Base-by-base conservation (phyloP, 1,284 basidiomycete species). In the Schizophyllum amplum region DNA sequence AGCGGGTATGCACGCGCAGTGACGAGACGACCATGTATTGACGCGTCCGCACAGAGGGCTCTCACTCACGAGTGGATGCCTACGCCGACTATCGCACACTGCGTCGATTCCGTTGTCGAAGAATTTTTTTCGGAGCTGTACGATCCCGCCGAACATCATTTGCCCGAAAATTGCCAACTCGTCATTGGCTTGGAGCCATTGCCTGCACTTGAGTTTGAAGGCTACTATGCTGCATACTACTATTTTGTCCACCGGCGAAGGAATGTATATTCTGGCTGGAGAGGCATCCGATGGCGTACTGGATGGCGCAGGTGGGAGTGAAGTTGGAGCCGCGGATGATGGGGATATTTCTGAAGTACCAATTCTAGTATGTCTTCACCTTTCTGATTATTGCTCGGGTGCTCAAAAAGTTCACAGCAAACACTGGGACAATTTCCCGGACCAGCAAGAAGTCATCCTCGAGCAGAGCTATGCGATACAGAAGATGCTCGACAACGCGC, bases 181-280 rank as follows among this genome's bases (percentile, higher is more conserved):
- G 27, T 33, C 6, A 33, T 33, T 33, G 27, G 27, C 5, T 5
- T 33, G 5, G 27, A 33, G 13, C 6, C 27, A 13, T 33, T 33
- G 27, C 5, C 5, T 33, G n/a, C n/a, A n/a, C 27, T 33, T 13
- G 27, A 33, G 6, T 13, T 33, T 33, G 6, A 5, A 6, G 27
- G 5, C 27, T 13, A 5, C 5, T 33, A 33, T 33, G 27, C 27
- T 27, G 66, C 64, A 15, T 68, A 68, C 58, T 69, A 70, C 52
- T 66, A 65, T 53, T 63, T 60, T 1, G 50, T 58, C 47, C 59
- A 60, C 27, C 53, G 27, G 27, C 57, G 17, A 62, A 55, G 20
- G 61, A 57, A 17, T 55, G 47, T 23, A 47, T 69, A 21, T 69
- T 66, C 50, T 70, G 68, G 68, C 51, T 67, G 42, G 63, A 69